Conservation (phyloP, 1,284 basidiomycete genomes). For the Heliocybe sulcata region DNA sequence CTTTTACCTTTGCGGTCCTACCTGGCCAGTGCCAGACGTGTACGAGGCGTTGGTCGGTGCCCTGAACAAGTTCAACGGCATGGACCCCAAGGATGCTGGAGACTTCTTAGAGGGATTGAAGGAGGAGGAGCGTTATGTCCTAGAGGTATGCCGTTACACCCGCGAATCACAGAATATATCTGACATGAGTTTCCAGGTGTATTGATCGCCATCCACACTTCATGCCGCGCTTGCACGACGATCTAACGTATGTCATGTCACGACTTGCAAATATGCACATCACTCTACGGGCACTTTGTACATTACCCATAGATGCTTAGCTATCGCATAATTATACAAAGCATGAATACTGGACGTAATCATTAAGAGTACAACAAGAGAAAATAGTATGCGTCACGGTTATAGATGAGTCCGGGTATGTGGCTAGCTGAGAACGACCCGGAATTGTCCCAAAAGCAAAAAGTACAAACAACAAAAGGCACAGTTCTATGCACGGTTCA, state of each 20-base stretch:
- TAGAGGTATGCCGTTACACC: slow-evolving; percentile 61
- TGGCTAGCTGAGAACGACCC: background rate
- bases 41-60: slow-evolving; percentile 87
- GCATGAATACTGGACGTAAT: too few relatives aligned
- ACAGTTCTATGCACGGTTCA: background rate
- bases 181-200: background rate
- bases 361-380: too few relatives aligned
- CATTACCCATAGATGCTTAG: too few relatives aligned
- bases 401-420: background rate
- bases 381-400: too few relatives aligned
- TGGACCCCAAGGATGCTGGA: slow-evolving; percentile 66
- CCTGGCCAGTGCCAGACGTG: slow-evolving; percentile 98
- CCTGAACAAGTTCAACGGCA: slow-evolving; percentile 66
- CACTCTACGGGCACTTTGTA: too few relatives aligned
- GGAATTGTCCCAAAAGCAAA: background rate
- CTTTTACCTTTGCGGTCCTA: slow-evolving; percentile 97
- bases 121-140: slow-evolving; percentile 95
- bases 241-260: too few relatives aligned
- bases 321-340: too few relatives aligned
- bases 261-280: too few relatives aligned
- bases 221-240: background rate
- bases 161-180: background rate
- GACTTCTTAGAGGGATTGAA: slow-evolving; percentile 87
- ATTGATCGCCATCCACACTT: background rate
- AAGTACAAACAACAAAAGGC: background rate